Conservation (phyloP, 257 asterid genomes). For the Cordia subcordata region DNA sequence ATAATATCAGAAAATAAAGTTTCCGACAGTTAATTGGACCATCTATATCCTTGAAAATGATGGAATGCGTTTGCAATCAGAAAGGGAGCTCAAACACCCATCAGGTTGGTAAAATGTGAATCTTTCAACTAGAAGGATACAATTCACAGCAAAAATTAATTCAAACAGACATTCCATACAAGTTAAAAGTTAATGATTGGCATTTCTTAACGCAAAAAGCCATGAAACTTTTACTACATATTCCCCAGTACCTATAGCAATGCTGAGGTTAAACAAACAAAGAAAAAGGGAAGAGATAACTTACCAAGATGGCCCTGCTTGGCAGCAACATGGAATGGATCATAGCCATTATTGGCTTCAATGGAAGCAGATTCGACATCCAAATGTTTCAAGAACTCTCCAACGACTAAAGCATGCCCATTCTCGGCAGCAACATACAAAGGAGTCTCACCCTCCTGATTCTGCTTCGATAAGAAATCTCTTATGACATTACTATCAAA, state of each 20-base stretch:
- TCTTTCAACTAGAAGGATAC: too few relatives aligned
- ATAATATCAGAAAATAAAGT: background rate
- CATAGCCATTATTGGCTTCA: constrained; percentile 76
- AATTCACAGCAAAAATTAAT: too few relatives aligned
- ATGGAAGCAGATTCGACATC: constrained; percentile 73
- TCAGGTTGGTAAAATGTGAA: too few relatives aligned
- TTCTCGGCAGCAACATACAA: constrained; percentile 85
- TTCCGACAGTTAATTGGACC: too few relatives aligned
- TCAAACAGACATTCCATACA: too few relatives aligned
- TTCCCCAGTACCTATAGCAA: too few relatives aligned
- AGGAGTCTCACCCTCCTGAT: constrained; percentile 93
- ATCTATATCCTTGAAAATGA: too few relatives aligned
- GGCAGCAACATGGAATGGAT: constrained; percentile 91
- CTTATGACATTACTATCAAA: constrained; percentile 39
- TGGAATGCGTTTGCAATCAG: background rate
- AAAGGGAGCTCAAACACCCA: background rate
- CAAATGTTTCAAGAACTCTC: constrained; percentile 65
- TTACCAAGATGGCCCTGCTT: constrained; percentile 89
- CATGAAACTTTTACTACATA: too few relatives aligned
- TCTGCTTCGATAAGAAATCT: constrained; percentile 69
- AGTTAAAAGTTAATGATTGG: too few relatives aligned
- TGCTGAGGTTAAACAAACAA: background rate
- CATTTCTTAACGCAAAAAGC: background rate
- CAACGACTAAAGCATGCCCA: constrained; percentile 67
- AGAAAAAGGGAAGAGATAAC: constrained; percentile 7